These are phyloP conservation scores for Berkeleyomyces basicola DNA, from an alignment of 2,329 filamentous ascomycete species.

Conservation along the genomic window DNA sequence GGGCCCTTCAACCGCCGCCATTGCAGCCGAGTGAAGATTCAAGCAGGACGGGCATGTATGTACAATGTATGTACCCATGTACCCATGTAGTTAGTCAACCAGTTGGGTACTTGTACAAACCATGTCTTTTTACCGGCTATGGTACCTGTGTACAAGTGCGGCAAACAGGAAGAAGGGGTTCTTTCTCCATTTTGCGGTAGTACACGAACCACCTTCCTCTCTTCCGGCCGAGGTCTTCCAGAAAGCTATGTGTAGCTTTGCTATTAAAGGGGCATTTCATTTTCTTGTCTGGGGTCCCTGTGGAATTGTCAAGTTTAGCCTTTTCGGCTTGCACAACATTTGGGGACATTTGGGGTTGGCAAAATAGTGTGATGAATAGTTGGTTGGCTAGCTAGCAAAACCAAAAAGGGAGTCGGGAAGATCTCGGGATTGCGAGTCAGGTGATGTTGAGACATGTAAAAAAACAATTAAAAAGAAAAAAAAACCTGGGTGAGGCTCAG, in stretches of 20 bases:
- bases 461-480: not conserved
- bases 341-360: not conserved
- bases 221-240: conserved; percentile 11
- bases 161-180: not conserved
- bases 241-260: no score
- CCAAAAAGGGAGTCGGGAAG: not conserved
- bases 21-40: no score
- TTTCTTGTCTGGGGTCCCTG: not conserved
- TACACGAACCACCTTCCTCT: not conserved
- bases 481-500: not conserved
- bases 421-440: not conserved
- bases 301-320: not conserved
- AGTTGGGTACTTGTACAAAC: not conserved
- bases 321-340: not conserved
- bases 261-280: no score
- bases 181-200: not conserved
- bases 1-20: no score
- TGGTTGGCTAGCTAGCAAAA: not conserved
- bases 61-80: no score
- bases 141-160: not conserved
- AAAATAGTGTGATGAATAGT: not conserved
- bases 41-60: no score
- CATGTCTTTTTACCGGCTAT: not conserved
- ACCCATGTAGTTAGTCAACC: no score
- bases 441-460: not conserved